Base-by-base conservation (phyloP, 2,329 filamentous ascomycete genomes). In the Trichophyton schoenleinii region DNA sequence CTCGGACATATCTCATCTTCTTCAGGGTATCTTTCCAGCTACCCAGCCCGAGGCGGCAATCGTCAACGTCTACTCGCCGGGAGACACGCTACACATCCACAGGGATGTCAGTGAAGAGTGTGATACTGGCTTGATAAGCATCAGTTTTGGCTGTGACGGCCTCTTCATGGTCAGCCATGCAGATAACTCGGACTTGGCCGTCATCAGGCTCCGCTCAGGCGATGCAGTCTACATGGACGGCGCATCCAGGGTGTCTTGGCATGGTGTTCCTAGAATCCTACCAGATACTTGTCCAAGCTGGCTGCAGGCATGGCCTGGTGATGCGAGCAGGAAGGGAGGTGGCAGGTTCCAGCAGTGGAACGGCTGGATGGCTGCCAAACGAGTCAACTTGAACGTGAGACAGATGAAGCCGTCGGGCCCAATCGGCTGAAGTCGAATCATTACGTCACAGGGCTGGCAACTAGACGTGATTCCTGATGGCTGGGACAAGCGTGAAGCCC, bases 171-270 rank as follows among this genome's bases (percentile, higher is more conserved):
- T 91, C 63, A 87, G 89, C 1, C 83, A 88, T 5, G 83, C 81
- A 18, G 78, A 80, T 48, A 71, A 70, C 1, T 68, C 69, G 25
- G 71, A 71, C 1, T 75, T 74, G n/a, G 74, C 77, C 36, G 64
- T 73, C 28, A 69, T 95, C 41, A 80, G 87, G 22, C 77, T 97
- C 42, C 81, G 86, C 25, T 95, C 90, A 0, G 92, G 94, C 0
- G 92, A 96, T 75, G 90, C 86, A 0, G 84, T 97, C 0, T 91
- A 95, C 70, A 97, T 99, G 92, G 86, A 83, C 58, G 82, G 87
- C 20, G 79, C 84, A 62, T 87, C 89, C 3, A 81, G 94, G 49
- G 95, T 90, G 74, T 91, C 92, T 1, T 97, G 92, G 92, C 94
- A 97, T 75, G 91, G 89, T 11, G 91, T 97, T 11, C 91, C 94